Base-by-base conservation (phyloP, 306 rosid genomes). In the Macrotyloma uniflorum region DNA sequence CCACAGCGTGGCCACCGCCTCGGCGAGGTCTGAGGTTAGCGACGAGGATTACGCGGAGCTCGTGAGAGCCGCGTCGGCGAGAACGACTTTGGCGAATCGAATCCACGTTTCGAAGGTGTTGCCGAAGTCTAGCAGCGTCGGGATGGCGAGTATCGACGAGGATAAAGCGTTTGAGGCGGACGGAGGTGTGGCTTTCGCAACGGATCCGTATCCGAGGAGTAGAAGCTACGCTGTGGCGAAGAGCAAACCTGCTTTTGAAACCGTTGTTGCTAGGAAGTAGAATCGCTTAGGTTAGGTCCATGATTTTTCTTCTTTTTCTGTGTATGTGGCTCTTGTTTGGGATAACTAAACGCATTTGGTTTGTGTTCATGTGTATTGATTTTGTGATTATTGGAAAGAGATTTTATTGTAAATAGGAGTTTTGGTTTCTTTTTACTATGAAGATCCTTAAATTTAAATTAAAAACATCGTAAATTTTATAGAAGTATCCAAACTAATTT, bases 11-110 rank as follows among this genome's bases (percentile, higher is more conserved):
- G 86, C 86, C 33, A 36, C 86, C 38, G 23, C 91, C 1, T 13
- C 67, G 6, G n/a, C 88, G 1, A 72, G 82, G 81, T 61, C 83
- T 7, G 51, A 26, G 4, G 77, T 47, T 0, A 11, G 3, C 0
- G 14, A 4, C 15, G 89, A 92, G 1, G 98, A 90, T 68, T 89
- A 70, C 16, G 75, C 87, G 1, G 96, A 90, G 79, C 93, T 93
- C 0, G 42, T 93, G 10, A 88, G 98, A 28, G 96, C 90, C 11
- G 96, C 98, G 1, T 93, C 98, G 5, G 91, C 90, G 0, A 86
- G 89, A 38, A 83, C 85, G 23, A 85, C 85, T 38, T n/a, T 78
- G 42, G 80, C 58, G 0, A 62, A 42, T n/a, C 75, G 81, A 62
- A 74, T 90, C 38, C 90, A 93, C n/a, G 19, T 85, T 4, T 63